These are phyloP conservation scores for Eimeria sp. DNA, from an alignment of 169 alveolate genomes.

Conservation along the genomic window DNA sequence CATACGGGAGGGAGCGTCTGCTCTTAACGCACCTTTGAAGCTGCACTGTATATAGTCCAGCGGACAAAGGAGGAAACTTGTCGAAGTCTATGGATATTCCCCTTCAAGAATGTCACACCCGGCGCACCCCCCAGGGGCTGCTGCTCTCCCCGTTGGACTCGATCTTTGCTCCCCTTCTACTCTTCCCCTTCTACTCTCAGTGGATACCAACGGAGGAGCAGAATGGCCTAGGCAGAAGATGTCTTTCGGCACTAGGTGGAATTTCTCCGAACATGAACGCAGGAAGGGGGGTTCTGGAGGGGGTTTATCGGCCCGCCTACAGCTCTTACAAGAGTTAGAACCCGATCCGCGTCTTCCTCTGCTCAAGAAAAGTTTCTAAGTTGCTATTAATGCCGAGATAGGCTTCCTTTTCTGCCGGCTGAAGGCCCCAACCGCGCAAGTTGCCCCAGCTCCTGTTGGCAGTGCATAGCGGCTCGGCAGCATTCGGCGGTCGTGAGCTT, in stretches of 20 bases:
- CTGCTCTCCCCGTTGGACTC: not conserved
- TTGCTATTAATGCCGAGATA: not conserved
- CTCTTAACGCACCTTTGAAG: not conserved
- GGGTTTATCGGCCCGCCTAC: not conserved
- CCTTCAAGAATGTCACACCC: not conserved
- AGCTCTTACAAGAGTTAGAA: not conserved
- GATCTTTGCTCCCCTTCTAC: not conserved
- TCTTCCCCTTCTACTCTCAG: not conserved
- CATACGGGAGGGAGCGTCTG: not conserved
- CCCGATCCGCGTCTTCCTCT: not conserved
- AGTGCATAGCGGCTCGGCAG: not conserved
- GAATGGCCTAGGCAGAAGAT: not conserved
- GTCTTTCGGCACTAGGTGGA: not conserved
- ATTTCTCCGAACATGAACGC: not conserved
- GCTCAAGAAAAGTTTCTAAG: not conserved
- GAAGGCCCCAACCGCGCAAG: constrained; percentile 24
- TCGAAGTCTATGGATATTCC: not conserved
- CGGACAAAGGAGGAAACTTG: not conserved
- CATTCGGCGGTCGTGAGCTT: not conserved
- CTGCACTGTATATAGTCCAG: not conserved
- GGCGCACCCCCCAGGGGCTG: not conserved
- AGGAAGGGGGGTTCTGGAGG: not conserved
- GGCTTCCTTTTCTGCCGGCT: not conserved
- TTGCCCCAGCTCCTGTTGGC: not conserved
- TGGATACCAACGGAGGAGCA: not conserved